A percentile compares a stretch with the other conserved stretches of the same genome.
phyloP scores from a whole-genome alignment of 208 protist genomes.

The Trypanosoma cruzi region DNA sequence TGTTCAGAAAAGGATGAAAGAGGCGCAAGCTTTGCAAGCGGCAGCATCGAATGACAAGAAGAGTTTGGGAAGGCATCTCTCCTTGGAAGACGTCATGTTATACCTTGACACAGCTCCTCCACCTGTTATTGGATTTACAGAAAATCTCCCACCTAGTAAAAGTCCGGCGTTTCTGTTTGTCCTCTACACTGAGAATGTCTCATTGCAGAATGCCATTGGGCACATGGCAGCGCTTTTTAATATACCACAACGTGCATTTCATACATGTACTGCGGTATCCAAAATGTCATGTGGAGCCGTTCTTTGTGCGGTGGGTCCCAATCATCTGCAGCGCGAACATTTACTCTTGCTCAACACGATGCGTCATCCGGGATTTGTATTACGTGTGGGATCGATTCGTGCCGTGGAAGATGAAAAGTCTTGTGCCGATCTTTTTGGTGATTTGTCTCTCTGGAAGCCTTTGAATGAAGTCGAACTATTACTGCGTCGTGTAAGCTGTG shows the following conservation, averaged over 20 bases:
- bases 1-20: constrained; percentile 24
- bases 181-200: constrained; percentile 83
- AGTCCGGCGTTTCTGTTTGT: constrained; percentile 80
- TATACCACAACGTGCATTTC: constrained; percentile 64
- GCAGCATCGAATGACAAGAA: neutral
- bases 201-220: constrained; percentile 72
- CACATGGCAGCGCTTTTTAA: constrained; percentile 74
- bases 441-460: constrained; percentile 70
- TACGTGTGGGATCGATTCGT: constrained; percentile 72
- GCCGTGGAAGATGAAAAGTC: constrained; percentile 31
- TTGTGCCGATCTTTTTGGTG: constrained; percentile 40
- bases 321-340: constrained; percentile 56
- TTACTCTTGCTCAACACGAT: constrained; percentile 89
- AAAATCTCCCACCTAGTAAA: constrained; percentile 31
- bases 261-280: constrained; percentile 56
- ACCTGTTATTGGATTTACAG: constrained; percentile 74
- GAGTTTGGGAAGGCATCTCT: constrained; percentile 24
- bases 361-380: constrained; percentile 83
- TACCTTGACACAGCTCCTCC: constrained; percentile 76
- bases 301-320: constrained; percentile 65
- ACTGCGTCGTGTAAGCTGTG: constrained; percentile 66
- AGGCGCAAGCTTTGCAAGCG: neutral
- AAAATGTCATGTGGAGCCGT: constrained; percentile 83
- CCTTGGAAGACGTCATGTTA: constrained; percentile 48
- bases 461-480: constrained; percentile 71